Conservation (phyloP, 805 yeast genomes). For the Saccharomycopsis fodiens region DNA sequence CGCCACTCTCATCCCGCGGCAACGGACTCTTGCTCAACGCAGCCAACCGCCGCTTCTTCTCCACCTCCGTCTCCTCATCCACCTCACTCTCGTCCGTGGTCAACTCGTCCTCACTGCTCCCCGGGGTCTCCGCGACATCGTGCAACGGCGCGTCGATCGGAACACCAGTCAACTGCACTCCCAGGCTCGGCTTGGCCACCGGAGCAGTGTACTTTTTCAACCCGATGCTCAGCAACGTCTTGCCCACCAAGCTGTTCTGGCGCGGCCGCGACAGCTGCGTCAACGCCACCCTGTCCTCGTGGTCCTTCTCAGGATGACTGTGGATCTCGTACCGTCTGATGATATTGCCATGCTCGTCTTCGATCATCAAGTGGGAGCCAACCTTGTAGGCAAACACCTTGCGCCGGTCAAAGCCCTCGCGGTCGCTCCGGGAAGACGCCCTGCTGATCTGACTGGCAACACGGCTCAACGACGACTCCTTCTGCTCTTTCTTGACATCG, state of each 20-base stretch:
- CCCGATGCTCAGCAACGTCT: constrained; percentile 18
- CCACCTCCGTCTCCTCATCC: constrained; percentile 20
- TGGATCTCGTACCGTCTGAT: constrained; percentile 75
- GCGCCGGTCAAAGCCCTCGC: neutral
- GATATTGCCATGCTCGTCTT: constrained; percentile 88
- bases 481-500: neutral
- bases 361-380: constrained; percentile 72
- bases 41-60: constrained; percentile 18
- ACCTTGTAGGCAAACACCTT: constrained; percentile 66
- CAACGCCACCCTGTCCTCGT: neutral
- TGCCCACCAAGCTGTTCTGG: constrained; percentile 13
- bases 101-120: constrained; percentile 2
- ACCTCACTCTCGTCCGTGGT: constrained; percentile 2
- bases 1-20: constrained; percentile 18
- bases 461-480: constrained; percentile 6
- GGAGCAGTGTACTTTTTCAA: constrained; percentile 13
- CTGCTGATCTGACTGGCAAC: neutral
- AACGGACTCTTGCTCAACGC: constrained; percentile 13
- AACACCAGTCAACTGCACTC: neutral
- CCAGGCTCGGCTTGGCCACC: neutral
- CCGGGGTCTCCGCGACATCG: neutral
- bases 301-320: constrained; percentile 33
- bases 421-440: neutral
- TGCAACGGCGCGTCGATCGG: neutral
- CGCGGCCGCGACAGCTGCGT: constrained; percentile 3